Evolutionary conservation across 1,284 basidiomycete species (phyloP), one percentile per base, ranked within the genome.

Genomic region (Nidula niveotomentosa): DNA sequence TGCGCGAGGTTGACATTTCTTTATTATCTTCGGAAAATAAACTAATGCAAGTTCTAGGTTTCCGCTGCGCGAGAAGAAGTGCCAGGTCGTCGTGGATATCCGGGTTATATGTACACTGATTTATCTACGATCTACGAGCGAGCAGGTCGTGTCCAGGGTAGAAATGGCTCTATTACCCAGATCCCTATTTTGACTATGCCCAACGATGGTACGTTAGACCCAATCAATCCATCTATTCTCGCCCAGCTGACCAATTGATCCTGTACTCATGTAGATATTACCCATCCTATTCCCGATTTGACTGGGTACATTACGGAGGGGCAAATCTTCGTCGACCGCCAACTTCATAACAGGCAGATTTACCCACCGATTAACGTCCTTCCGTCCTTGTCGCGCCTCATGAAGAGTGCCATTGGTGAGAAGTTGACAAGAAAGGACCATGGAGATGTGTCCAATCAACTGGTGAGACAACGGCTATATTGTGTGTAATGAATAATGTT

Each of bases 181-280:
- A 98, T 99, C 71, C 97, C 97, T 55, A 99, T 99, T 69, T 82
- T 99, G 60, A 99, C 97, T 57, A 99, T 99, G 97, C 97, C 97
- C 36, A 99, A 99, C 79, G 97, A 99, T 75, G 95, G 94, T 93
- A 74, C 73, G 83, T 41, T 41, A 41, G 10, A 59, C 60, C 56
- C 54, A 54, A 58, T 56, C 53, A 54, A 50, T 48, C 23, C 23
- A 3, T 23, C 3, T 59, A 49, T 35, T 46, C 57, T 49, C 48
- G 45, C 36, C 53, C 51, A 51, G 36, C 55, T 58, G 51, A 54
- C 43, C 36, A n/a, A 36, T 41, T 37, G 23, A 23, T 23, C 23
- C 23, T 23, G 23, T 23, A 3, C 23, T 51, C 37, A 3, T 15
- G 37, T 69, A 96, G 95, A 99, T 83, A 99, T 99, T 74, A 99